Evolutionary conservation across 176 grass and related monocot genomes (phyloP), one percentile per base, ranked within the genome.

Genomic region (Aegilops umbellulata): DNA sequence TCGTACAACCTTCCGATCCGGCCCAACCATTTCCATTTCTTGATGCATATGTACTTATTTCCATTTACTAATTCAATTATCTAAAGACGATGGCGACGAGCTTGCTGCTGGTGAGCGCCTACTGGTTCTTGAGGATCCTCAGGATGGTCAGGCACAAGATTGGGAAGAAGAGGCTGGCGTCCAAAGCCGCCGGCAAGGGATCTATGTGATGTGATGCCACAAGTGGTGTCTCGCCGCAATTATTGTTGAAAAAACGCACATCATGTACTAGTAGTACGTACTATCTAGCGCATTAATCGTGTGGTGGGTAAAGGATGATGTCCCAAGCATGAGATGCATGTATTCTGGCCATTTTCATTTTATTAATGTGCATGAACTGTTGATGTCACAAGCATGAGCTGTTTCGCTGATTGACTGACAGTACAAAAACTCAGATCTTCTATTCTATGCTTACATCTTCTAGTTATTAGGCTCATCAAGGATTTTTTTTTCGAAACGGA

Each of bases 91-190:
- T 92, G 95, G 92, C 92, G 13, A 65, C 86, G 31, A 89, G 95
- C 42, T 85, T 97, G 86, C 92, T 94, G 78, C 76, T 97, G 66
- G 92, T 97, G 23, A 97, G 90, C 86, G 86, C 88, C 67, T 97
- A 92, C 78, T 97, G 95, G 95, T 97, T 97, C 88, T 61, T 91
- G 77, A 92, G 91, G 79, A 97, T 97, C 69, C 68, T 97, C 15
- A 67, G 86, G 81, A 97, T 94, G 95, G 83, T 97, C 38, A 85
- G 60, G 82, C 72, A 92, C 86, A 97, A 97, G 82, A 74, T 97
- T 10, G 86, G 72, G 39, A 91, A 68, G 75, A 97, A 83, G 78
- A 89, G 83, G 55, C 62, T 46, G 0, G 25, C 27, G 29, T 11
- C 71, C 36, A 87, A 88, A 78, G 39, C 38, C 27, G 31, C 71